phyloP scores from a whole-genome alignment of 345 rosid genomes.

The Eucalyptus sp. region DNA sequence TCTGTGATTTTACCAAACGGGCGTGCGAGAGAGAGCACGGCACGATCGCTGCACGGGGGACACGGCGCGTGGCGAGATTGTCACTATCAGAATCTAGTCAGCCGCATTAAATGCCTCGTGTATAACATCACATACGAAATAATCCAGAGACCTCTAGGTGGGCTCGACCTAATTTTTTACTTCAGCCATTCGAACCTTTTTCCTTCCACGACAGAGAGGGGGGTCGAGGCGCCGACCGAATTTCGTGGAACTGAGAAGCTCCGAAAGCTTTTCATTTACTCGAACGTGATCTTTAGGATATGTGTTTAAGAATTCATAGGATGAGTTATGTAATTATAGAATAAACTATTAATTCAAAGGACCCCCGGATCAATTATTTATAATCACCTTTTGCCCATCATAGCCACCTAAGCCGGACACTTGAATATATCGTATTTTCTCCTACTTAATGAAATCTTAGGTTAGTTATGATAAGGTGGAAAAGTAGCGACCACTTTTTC shows the following conservation, averaged over 20 bases:
- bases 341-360: background rate
- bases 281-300: background rate
- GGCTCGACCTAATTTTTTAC: background rate
- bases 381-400: background rate
- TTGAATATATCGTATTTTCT: background rate
- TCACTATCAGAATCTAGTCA: background rate
- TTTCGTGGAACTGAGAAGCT: background rate
- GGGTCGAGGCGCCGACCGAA: background rate
- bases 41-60: background rate
- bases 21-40: background rate
- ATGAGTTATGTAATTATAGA: background rate
- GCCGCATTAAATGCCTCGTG: background rate
- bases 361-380: background rate
- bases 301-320: background rate
- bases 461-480: background rate
- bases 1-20: background rate
- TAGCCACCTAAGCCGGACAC: background rate
- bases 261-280: background rate
- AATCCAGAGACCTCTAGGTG: background rate
- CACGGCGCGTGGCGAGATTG: background rate
- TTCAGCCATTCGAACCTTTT: background rate
- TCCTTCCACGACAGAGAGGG: background rate
- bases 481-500: background rate
- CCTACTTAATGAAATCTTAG: background rate
- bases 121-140: background rate